These are phyloP conservation scores for Leishmania mexicana DNA, from an alignment of 208 protist species.

Conservation along the genomic window DNA sequence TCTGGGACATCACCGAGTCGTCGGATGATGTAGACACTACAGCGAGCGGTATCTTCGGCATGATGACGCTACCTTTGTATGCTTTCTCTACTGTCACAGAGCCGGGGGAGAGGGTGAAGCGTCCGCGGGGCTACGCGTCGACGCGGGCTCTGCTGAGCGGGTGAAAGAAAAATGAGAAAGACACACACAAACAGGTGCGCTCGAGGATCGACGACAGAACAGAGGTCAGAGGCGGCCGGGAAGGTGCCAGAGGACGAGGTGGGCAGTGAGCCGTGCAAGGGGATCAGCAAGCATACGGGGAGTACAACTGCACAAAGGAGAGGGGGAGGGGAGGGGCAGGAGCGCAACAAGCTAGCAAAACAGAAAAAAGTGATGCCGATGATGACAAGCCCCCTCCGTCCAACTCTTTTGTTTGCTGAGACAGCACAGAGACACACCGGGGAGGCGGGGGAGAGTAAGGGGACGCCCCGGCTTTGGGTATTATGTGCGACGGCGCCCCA, in stretches of 20 bases:
- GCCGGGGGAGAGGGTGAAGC: background rate
- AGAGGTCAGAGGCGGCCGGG: background rate
- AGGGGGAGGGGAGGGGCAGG: background rate
- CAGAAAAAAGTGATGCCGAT: background rate
- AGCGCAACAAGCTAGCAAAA: background rate
- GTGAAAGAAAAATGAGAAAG: background rate
- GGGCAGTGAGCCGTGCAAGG: background rate
- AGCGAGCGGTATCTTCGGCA: slow-evolving; percentile 19
- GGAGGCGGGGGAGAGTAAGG: background rate
- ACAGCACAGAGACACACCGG: background rate
- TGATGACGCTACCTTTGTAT: background rate
- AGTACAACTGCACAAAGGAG: background rate
- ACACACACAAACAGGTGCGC: background rate
- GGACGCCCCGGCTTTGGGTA: background rate
- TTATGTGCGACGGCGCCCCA: background rate
- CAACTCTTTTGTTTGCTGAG: no score
- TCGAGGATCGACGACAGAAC: background rate
- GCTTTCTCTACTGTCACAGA: background rate
- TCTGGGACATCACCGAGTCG: slow-evolving; percentile 6
- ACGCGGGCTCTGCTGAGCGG: background rate
- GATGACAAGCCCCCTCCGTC: background rate
- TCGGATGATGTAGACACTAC: slow-evolving; percentile 23
- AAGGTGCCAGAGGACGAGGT: background rate
- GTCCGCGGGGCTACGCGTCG: background rate
- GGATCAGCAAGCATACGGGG: background rate